A percentile compares a stretch with the other conserved stretches of the same genome.
Evolutionary conservation across 2,329 filamentous ascomycete species (phyloP).

Genomic region (Claviceps arundinis): DNA sequence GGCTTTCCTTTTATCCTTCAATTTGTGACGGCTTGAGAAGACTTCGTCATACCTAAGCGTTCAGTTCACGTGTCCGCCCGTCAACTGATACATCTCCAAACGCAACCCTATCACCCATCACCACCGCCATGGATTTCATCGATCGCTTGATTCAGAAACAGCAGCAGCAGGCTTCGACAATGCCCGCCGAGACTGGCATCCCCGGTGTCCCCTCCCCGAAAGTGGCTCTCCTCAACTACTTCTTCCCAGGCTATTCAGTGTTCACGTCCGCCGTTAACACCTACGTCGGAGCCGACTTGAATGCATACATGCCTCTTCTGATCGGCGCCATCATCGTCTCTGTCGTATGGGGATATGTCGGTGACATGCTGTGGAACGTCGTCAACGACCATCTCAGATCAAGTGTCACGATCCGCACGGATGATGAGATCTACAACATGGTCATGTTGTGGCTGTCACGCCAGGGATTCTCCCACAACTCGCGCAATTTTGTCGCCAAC

Average conservation of each 20-base stretch:
- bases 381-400: conserved; percentile 47
- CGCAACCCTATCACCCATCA: neutral
- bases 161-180: conserved; percentile 7
- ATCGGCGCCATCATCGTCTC: conserved; percentile 34
- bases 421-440: conserved; percentile 63
- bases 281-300: conserved; percentile 49
- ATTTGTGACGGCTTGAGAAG: neutral
- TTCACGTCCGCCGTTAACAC: conserved; percentile 38
- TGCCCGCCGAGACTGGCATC: conserved; percentile 4
- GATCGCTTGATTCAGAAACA: neutral
- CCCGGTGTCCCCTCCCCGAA: conserved; percentile 18
- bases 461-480: conserved; percentile 45
- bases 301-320: conserved; percentile 46
- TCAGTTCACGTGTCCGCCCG: neutral
- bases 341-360: conserved; percentile 40
- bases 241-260: conserved; percentile 53
- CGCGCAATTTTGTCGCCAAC: conserved; percentile 51
- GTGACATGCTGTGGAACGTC: conserved; percentile 31
- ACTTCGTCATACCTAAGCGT: no score
- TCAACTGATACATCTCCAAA: neutral
- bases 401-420: conserved; percentile 50
- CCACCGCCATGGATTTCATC: conserved; percentile 6
- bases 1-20: no score
- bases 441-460: conserved; percentile 55
- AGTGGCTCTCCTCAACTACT: conserved; percentile 41